Base-by-base conservation (phyloP, 441 rosid species). In the Flueggea neowawraea region DNA sequence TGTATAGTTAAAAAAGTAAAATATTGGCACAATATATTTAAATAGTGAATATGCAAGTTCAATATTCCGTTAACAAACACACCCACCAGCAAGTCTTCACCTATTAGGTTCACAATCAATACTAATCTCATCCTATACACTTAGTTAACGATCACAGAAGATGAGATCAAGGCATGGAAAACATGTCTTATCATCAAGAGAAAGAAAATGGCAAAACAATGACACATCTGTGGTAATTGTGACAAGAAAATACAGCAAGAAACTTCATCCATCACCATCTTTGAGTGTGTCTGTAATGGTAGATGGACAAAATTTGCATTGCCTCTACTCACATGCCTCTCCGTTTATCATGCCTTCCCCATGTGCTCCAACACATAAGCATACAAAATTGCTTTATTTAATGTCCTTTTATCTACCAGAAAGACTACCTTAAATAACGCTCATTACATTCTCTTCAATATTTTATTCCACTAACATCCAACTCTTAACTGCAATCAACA, bases 301-400 rank as follows among this genome's bases (percentile, higher is more conserved):
- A 33, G 54, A 53, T 54, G 41, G 70, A 70, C 65, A 63, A 66
- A 65, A 71, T 43, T 70, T 71, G 64, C 67, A 70, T 64, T 71
- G 62, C 44, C 55, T 47, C 72, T 33, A 47, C 65, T 72, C 80
- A 73, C 78, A 69, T 77, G 79, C 71, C 41, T 33, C 6, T 64
- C 73, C 53, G 62, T 50, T 16, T 33, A 67, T 75, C 70, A 54
- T 51, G 66, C 63, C 65, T 39, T 63, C 52, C 78, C 79, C 84
- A 84, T 81, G 80, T 75, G 82, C 74, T 67, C 60, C 56, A 56
- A 51, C 64, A 28, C 74, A 62, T 52, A 64, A 73, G 57, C 80
- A 54, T 67, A 63, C 78, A 69, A 61, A 67, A 62, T 36, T 17
- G 33, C 31, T 12, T 22, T 17, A 8, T 54, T 16, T 9, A 31